A percentile compares a stretch with the other conserved stretches of the same genome.
These are phyloP conservation scores for Cladobotryum mycophilum DNA, from an alignment of 2,329 filamentous ascomycete genomes.

Conservation along the genomic window DNA sequence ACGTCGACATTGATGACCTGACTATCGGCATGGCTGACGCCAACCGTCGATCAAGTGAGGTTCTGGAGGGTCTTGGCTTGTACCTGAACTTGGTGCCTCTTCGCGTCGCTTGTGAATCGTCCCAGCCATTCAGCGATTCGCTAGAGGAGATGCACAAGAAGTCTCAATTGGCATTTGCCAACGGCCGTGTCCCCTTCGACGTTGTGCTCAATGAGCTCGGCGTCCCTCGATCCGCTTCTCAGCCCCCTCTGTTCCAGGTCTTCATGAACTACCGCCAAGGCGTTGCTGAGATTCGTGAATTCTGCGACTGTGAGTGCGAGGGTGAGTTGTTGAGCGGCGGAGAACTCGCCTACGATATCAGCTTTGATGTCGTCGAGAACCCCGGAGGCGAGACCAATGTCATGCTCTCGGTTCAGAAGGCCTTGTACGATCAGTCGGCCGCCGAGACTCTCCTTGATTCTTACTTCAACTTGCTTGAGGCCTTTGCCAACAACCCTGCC, in stretches of 20 bases:
- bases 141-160: conserved; percentile 15
- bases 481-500: neutral
- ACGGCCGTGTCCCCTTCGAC: conserved; percentile 44
- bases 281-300: conserved; percentile 15
- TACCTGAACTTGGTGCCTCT: neutral
- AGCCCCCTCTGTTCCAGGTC: conserved; percentile 44
- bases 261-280: conserved; percentile 28
- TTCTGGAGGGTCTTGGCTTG: neutral
- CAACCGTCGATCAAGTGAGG: neutral
- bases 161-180: conserved; percentile 29
- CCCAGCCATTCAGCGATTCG: conserved; percentile 14
- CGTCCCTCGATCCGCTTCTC: conserved; percentile 29
- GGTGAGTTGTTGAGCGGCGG: conserved; percentile 12
- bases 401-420: neutral
- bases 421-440: neutral
- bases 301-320: conserved; percentile 16
- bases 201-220: conserved; percentile 38
- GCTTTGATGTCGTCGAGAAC: conserved; percentile 32
- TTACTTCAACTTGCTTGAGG: neutral
- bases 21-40: neutral
- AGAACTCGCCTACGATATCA: conserved; percentile 24
- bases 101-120: neutral
- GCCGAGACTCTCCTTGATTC: neutral
- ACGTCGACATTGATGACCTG: neutral
- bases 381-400: conserved; percentile 5